Evolutionary conservation across 331 rosid species (phyloP).

Genomic region (Erythrophleum ivorense): DNA sequence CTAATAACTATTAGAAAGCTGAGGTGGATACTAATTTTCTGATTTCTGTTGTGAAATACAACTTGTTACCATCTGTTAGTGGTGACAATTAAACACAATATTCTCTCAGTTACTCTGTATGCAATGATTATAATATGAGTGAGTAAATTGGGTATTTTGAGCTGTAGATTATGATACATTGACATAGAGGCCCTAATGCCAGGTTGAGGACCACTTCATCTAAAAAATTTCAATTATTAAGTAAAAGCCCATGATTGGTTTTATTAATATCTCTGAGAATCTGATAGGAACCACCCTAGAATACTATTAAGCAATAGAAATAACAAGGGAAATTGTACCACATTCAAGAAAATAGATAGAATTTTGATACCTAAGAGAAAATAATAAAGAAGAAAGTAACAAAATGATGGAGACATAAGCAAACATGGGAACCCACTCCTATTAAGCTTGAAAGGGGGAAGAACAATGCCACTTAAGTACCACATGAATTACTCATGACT

Average conservation of each 20-base stretch:
- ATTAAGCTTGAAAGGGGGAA: no score
- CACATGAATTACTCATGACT: no score
- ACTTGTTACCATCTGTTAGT: neutral
- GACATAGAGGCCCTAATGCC: neutral
- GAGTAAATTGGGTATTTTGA: neutral
- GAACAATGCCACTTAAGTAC: no score
- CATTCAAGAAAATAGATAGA: no score
- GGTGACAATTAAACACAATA: neutral
- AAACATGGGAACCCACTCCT: no score
- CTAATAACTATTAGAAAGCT: neutral
- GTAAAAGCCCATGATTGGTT: neutral
- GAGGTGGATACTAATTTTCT: constrained; percentile 5
- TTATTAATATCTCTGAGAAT: neutral
- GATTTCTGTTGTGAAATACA: constrained; percentile 18
- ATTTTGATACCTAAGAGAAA: no score
- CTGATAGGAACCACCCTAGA: no score
- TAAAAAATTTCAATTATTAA: no score
- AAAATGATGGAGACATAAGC: no score
- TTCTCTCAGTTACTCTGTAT: constrained; percentile 20
- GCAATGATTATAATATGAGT: neutral
- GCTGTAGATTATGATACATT: neutral
- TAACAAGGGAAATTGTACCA: no score
- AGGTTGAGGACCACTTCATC: neutral
- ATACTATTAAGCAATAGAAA: no score
- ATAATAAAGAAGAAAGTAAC: no score